Evolutionary conservation across 768 basidiomycete species (phyloP), one percentile per base, ranked within the genome.

Genomic region (Lactarius evosmus): DNA sequence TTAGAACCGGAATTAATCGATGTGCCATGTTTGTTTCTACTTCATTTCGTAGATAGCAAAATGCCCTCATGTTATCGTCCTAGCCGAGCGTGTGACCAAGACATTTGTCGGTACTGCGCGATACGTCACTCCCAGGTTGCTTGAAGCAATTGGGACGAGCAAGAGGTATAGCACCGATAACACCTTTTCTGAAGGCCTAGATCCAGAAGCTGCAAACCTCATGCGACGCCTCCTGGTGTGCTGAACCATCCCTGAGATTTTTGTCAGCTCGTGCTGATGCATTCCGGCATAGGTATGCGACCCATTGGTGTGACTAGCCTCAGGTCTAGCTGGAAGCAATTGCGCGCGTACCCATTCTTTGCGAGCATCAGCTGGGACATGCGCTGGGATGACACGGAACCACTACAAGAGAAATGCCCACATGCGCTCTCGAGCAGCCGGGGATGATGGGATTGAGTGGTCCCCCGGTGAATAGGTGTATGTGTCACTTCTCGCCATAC

Each of bases 51-150:
- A 66, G 67, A 41, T 70, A 2, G 61, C 66, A 60, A 66, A 67
- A 64, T 65, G 41, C 17, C 65, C 29, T 68, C 69, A 67, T 22
- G 40, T 34, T 62, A 70, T 51, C 16, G 66, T 54, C 52, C 14
- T 56, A 82, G 84, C 73, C 58, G 82, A 80, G 68, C 79, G 80
- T 29, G 82, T 62, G 25, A 66, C 84, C 27, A 81, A 85, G 58
- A 88, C 90, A 0, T 95, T 91, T 74, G 93, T 95, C n/a, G 94
- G 94, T 14, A 93, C 93, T 4, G 89, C 93, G 0, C 91, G 95
- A 70, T 96, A 95, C 69, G 88, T 94, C 61, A 85, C 89, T 11
- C 94, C 94, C 0, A 94, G 96, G 74, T 81, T 98, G 7, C 77
- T 96, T 29, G 83, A 89, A 66, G 76, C 77, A 38, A 84, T 82